These are phyloP conservation scores for Penicillium sp. DNA, from an alignment of 2,329 filamentous ascomycete genomes.

Conservation along the genomic window DNA sequence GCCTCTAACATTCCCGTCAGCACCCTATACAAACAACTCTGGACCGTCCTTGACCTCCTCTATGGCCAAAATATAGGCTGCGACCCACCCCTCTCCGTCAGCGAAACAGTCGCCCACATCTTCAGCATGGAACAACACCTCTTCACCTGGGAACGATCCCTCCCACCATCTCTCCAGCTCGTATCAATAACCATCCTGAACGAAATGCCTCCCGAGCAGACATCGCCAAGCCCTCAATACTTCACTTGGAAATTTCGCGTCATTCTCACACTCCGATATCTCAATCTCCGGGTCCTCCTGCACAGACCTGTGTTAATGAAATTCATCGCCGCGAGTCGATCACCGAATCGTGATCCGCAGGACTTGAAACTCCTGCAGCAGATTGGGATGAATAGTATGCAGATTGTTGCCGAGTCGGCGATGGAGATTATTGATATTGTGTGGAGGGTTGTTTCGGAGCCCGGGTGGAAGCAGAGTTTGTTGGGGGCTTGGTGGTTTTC, in stretches of 20 bases:
- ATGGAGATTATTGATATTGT: slow-evolving; percentile 33
- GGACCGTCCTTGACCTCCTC: slow-evolving; percentile 42
- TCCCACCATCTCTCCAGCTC: slow-evolving; percentile 13
- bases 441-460: slow-evolving; percentile 19
- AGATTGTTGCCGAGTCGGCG: slow-evolving; percentile 36
- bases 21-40: slow-evolving; percentile 35
- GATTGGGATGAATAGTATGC: slow-evolving; percentile 36
- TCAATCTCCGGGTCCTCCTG: slow-evolving; percentile 45
- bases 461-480: slow-evolving; percentile 25
- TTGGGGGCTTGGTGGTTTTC: slow-evolving; percentile 38
- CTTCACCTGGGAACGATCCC: slow-evolving; percentile 21
- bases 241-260: slow-evolving; percentile 40
- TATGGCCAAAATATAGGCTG: slow-evolving; percentile 51
- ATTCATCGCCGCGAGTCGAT: slow-evolving; percentile 34
- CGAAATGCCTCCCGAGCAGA: not conserved
- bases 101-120: slow-evolving; percentile 38
- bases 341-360: slow-evolving; percentile 12
- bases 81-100: slow-evolving; percentile 24
- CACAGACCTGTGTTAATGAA: slow-evolving; percentile 46
- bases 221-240: slow-evolving; percentile 1
- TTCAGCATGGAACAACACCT: slow-evolving; percentile 28
- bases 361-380: slow-evolving; percentile 32
- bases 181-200: slow-evolving; percentile 1
- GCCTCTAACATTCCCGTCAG: slow-evolving; percentile 8
- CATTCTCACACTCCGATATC: slow-evolving; percentile 48